Percentiles rank a stretch among this genome's conserved stretches.
Evolutionary conservation across 768 basidiomycete genomes (phyloP).

Genomic region (Cystobasidium tubakii): DNA sequence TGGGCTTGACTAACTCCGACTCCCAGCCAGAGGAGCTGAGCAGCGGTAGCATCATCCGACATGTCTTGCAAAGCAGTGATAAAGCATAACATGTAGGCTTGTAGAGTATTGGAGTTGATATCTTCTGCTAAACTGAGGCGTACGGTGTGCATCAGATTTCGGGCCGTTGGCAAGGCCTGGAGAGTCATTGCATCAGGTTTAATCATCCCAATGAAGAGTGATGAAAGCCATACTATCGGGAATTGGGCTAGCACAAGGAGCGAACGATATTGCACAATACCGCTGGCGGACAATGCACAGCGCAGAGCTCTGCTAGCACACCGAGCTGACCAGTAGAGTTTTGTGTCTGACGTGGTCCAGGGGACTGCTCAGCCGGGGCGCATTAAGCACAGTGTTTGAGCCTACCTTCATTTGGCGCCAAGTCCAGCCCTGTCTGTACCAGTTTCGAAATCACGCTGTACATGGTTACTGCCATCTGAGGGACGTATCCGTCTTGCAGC

Average conservation of each 20-base stretch:
- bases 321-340: background rate
- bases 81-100: slow-evolving; percentile 23
- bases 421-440: background rate
- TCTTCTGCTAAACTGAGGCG: background rate
- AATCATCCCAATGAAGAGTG: too few relatives aligned
- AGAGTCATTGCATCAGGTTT: background rate
- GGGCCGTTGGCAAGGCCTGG: background rate
- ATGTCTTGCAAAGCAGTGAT: background rate
- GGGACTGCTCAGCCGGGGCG: background rate
- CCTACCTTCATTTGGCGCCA: background rate
- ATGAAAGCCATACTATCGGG: background rate
- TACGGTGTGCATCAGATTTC: background rate
- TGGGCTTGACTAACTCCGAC: slow-evolving; percentile 15
- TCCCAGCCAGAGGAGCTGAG: slow-evolving; percentile 20
- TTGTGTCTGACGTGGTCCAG: background rate
- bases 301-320: background rate
- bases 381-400: background rate
- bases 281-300: background rate
- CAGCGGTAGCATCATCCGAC: background rate
- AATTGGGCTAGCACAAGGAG: background rate
- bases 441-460: background rate
- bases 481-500: background rate
- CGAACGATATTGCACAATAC: background rate
- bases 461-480: background rate
- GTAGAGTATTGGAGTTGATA: slow-evolving; percentile 16